Percentiles rank a stretch among this genome's conserved stretches.
These are phyloP conservation scores for Aspergillus taichungensis DNA, from an alignment of 495 filamentous ascomycete species.

Conservation along the genomic window DNA sequence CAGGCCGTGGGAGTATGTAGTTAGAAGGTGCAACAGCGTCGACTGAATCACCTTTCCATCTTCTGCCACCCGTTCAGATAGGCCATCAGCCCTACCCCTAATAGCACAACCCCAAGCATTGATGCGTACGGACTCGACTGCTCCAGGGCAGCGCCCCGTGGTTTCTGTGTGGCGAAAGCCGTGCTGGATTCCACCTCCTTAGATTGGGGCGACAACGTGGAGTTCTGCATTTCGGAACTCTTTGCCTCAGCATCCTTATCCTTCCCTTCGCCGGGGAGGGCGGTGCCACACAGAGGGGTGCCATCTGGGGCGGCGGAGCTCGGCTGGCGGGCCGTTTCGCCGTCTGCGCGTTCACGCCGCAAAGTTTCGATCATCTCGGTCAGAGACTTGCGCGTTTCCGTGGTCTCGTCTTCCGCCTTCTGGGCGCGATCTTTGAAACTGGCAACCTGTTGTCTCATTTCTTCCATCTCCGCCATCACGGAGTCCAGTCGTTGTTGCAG, in stretches of 20 bases:
- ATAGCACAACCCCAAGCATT: constrained; percentile 78
- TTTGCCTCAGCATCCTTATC: constrained; percentile 1
- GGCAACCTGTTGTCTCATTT: constrained; percentile 72
- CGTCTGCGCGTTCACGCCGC: constrained; percentile 50
- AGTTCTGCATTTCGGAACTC: constrained; percentile 1
- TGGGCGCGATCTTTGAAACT: constrained; percentile 68
- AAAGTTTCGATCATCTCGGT: constrained; percentile 85
- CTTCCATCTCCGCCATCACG: constrained; percentile 73
- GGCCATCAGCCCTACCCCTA: constrained; percentile 89
- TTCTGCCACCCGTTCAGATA: constrained; percentile 86
- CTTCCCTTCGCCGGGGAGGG: constrained; percentile 4
- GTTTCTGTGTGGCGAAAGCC: constrained; percentile 32
- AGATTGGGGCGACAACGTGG: constrained; percentile 16
- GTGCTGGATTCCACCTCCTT: constrained; percentile 33
- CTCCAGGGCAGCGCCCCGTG: constrained; percentile 37
- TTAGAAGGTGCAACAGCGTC: no score
- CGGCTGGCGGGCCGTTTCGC: neutral
- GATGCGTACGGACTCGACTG: constrained; percentile 75
- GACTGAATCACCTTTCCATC: constrained; percentile 44
- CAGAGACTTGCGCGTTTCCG: constrained; percentile 58
- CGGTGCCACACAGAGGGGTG: constrained; percentile 1
- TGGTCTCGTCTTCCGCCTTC: constrained; percentile 65
- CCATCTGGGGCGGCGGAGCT: constrained; percentile 3
- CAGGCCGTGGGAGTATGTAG: no score
- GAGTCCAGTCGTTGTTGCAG: constrained; percentile 53